Conservation (phyloP, 768 basidiomycete genomes). For the Clathrus columnatus region DNA sequence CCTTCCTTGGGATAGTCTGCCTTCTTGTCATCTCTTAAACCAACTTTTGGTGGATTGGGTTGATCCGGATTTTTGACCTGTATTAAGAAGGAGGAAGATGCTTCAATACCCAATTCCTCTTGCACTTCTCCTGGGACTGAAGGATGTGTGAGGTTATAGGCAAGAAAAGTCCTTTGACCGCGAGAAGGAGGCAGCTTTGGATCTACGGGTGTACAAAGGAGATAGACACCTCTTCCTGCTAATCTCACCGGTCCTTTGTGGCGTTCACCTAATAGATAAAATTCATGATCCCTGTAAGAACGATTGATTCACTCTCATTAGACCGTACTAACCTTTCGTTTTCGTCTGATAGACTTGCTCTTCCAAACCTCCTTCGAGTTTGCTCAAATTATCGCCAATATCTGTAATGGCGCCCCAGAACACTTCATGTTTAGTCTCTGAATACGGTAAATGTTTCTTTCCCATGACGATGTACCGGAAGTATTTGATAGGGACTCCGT, state of each 20-base stretch:
- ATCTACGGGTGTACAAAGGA: conserved; percentile 39
- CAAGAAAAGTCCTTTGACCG: conserved; percentile 43
- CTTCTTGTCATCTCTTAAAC: conserved; percentile 23
- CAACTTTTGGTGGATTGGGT: conserved; percentile 25
- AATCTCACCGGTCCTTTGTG: conserved; percentile 45
- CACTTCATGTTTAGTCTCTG: conserved; percentile 33
- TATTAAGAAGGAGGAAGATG: conserved; percentile 44
- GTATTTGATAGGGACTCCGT: conserved; percentile 29
- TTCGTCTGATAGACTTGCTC: conserved; percentile 52
- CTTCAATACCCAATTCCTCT: conserved; percentile 41
- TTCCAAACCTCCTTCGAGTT: conserved; percentile 40
- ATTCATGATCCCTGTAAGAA: background rate
- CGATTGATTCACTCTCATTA: background rate
- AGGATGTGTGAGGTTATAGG: conserved; percentile 50
- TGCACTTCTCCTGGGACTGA: conserved; percentile 42
- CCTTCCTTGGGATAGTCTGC: conserved; percentile 40
- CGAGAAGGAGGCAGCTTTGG: conserved; percentile 35
- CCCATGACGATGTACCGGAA: conserved; percentile 47
- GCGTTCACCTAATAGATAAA: conserved; percentile 31
- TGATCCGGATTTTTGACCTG: conserved; percentile 57
- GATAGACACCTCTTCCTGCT: conserved; percentile 51
- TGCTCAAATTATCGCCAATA: conserved; percentile 42
- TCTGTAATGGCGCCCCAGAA: conserved; percentile 47
- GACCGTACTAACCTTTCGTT: conserved; percentile 36
- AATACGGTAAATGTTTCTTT: conserved; percentile 50